Conservation (phyloP, 2,329 filamentous ascomycete species). For the Calonectria multiphialidica region DNA sequence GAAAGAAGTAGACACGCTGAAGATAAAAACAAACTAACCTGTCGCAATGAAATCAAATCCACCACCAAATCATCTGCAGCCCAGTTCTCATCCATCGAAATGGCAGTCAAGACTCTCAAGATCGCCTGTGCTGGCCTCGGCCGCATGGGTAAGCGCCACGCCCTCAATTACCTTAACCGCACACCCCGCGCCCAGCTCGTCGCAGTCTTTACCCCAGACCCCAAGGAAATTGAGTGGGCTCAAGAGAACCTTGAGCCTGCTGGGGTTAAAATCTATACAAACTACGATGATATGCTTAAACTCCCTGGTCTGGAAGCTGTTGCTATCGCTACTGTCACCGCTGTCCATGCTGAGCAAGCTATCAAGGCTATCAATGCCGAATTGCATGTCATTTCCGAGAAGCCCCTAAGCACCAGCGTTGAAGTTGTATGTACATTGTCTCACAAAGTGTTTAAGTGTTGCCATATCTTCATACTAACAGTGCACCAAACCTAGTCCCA, state of each 20-base stretch:
- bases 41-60: too few relatives aligned
- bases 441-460: too few relatives aligned
- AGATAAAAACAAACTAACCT: too few relatives aligned
- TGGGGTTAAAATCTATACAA: slow-evolving; percentile 57
- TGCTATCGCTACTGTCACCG: slow-evolving; percentile 39
- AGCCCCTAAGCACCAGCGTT: slow-evolving; percentile 48
- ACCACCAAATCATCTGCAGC: too few relatives aligned
- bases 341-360: slow-evolving; percentile 39
- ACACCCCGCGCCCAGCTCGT: slow-evolving; percentile 61
- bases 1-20: not conserved
- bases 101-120: slow-evolving; percentile 47
- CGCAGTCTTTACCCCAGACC: slow-evolving; percentile 60
- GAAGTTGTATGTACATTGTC: slow-evolving; percentile 62
- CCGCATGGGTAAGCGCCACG: slow-evolving; percentile 66
- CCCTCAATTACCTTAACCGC: slow-evolving; percentile 58
- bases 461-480: too few relatives aligned
- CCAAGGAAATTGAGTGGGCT: slow-evolving; percentile 58
- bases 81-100: not conserved
- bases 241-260: slow-evolving; percentile 55
- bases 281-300: slow-evolving; percentile 60
- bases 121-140: slow-evolving; percentile 63
- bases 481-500: too few relatives aligned
- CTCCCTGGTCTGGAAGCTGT: slow-evolving; percentile 41
- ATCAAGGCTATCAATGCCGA: slow-evolving; percentile 35
- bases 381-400: slow-evolving; percentile 41